phyloP scores from a whole-genome alignment of 805 yeast species.

The Candida bentonensis region DNA sequence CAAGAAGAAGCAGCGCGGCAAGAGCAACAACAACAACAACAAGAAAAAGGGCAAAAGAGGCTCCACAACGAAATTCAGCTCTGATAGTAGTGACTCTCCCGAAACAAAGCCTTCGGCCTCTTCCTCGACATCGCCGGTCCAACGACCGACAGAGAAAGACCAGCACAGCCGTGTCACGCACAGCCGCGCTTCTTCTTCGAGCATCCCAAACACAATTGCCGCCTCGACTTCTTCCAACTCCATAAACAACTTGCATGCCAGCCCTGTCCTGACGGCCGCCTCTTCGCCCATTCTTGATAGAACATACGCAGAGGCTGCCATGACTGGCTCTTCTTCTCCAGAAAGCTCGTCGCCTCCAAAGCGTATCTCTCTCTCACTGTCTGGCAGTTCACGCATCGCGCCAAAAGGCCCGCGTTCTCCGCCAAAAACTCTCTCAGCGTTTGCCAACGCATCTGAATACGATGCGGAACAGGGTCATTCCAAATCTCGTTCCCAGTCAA shows the following conservation, averaged over 20 bases:
- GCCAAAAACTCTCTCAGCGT: constrained; percentile 1
- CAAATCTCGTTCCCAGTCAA: background rate
- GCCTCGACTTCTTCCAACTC: too few species aligned
- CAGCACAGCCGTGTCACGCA: too few species aligned
- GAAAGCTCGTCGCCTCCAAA: constrained; percentile 1
- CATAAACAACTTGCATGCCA: too few species aligned
- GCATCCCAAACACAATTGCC: too few species aligned
- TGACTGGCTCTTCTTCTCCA: background rate
- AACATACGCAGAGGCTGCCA: background rate
- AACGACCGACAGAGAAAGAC: too few species aligned
- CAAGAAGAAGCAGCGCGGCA: too few species aligned
- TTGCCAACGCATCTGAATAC: constrained; percentile 5
- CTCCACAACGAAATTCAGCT: too few species aligned
- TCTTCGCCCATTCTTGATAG: background rate
- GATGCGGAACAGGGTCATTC: constrained; percentile 3
- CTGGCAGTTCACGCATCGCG: background rate
- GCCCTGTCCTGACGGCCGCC: background rate
- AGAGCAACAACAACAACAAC: background rate
- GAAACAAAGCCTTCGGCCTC: too few species aligned
- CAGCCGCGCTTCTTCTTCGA: too few species aligned
- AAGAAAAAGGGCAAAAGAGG: background rate
- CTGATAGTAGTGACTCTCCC: too few species aligned
- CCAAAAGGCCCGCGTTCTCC: background rate
- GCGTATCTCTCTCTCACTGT: background rate
- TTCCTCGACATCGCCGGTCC: too few species aligned